These are phyloP conservation scores for Capsicum baccatum DNA, from an alignment of 257 asterid species.

Conservation along the genomic window DNA sequence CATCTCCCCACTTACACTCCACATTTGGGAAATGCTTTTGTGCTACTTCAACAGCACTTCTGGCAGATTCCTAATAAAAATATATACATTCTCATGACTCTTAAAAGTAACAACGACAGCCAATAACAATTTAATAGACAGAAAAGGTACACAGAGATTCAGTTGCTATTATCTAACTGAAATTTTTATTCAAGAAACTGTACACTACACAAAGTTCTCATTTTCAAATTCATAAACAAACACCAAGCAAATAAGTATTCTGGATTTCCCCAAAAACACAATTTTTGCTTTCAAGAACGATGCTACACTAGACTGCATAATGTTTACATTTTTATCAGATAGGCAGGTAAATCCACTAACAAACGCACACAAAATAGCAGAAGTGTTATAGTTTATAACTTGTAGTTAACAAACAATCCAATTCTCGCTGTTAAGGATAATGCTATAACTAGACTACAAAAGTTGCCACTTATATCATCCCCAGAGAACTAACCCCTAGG, in stretches of 20 bases:
- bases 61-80: constrained; percentile 74
- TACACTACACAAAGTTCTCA: neutral
- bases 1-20: constrained; percentile 93
- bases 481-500: neutral
- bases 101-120: neutral
- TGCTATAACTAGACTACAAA: neutral
- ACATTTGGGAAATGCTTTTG: constrained; percentile 69
- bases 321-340: neutral
- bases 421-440: neutral
- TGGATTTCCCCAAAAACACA: neutral
- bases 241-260: neutral
- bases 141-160: neutral
- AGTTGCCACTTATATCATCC: neutral
- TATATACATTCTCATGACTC: constrained; percentile 11
- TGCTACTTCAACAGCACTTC: constrained; percentile 80
- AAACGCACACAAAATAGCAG: neutral
- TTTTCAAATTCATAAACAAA: neutral
- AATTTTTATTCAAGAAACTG: neutral
- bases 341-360: constrained; percentile 1
- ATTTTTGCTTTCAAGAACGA: neutral
- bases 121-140: neutral
- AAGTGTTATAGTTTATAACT: neutral
- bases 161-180: neutral
- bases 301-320: neutral
- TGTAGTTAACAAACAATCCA: neutral